Base-by-base conservation (phyloP, 768 basidiomycete species). In the Naematelia encephala region DNA sequence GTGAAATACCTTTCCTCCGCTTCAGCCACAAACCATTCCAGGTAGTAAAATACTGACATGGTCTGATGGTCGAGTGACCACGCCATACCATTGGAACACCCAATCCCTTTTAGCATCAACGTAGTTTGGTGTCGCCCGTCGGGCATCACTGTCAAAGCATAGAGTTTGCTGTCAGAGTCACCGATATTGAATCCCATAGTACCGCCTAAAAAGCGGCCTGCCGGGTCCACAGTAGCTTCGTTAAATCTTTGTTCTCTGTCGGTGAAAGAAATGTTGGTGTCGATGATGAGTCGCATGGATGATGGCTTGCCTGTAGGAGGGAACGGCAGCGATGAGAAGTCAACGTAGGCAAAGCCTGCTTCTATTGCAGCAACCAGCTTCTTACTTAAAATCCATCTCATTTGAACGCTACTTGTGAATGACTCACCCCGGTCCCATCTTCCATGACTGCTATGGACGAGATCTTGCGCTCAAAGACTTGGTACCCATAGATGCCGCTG, bases 141-240 rank as follows among this genome's bases (percentile, higher is more conserved):
- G n/a, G n/a, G n/a, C 13, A 55, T 22, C 19, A 16, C 30, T 5
- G 29, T 27, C 13, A 58, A 5, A 2, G 26, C 11, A 27, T 55
- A 49, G 21, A 60, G 29, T n/a, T n/a, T n/a, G n/a, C n/a, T n/a
- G n/a, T n/a, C n/a, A n/a, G 42, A 30, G 5, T 46, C 59, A 14
- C 54, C 54, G 16, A n/a, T 46, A n/a, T 13, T 45, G 16, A 5
- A 5, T 3, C 28, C 23, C 51, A 52, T 54, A 51, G 54, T 59
- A 5, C 51, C 21, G 1, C 54, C 53, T 12, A 46, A 29, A 8
- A 60, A 14, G 19, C 43, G 43, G 10, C 59, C 59, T 8, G 39
- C 39, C 12, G 59, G 59, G 52, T 60, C 59, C n/a, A 60, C 59
- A 27, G 53, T 55, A 27, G 54, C 53, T 39, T 60, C 59, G 30